A percentile compares a stretch with the other conserved stretches of the same genome.
Evolutionary conservation across 805 yeast species (phyloP).

Genomic region (Saccharomycopsis sp.): DNA sequence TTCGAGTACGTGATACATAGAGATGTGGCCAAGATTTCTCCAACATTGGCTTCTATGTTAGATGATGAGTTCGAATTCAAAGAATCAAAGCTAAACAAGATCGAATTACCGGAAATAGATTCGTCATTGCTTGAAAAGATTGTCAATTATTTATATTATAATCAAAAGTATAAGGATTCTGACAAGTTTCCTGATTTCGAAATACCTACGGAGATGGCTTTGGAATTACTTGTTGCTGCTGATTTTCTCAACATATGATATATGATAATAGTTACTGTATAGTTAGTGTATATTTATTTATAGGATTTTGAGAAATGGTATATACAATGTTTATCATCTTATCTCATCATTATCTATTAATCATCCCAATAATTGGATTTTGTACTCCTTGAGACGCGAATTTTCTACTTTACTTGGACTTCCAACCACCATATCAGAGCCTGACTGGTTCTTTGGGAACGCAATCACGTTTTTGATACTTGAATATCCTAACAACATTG

Average conservation of each 20-base stretch:
- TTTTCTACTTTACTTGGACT: slow-evolving; percentile 67
- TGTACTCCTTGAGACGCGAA: slow-evolving; percentile 48
- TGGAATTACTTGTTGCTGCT: slow-evolving; percentile 87
- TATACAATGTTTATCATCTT: no score
- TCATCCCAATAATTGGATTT: slow-evolving; percentile 28
- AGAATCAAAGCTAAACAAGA: slow-evolving; percentile 18
- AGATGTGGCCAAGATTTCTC: slow-evolving; percentile 20
- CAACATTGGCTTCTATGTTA: slow-evolving; percentile 21
- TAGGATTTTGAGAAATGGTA: no score
- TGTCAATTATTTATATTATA: slow-evolving; percentile 78
- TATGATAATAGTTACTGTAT: no score
- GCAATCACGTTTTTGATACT: slow-evolving; percentile 92
- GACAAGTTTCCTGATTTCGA: slow-evolving; percentile 78
- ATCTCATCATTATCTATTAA: background rate
- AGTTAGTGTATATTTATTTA: background rate
- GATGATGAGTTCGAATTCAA: slow-evolving; percentile 19
- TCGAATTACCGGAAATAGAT: slow-evolving; percentile 42
- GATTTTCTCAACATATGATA: slow-evolving; percentile 67
- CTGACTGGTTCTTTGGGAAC: slow-evolving; percentile 88
- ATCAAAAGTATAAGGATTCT: slow-evolving; percentile 46
- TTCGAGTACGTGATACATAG: slow-evolving; percentile 18
- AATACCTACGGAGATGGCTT: slow-evolving; percentile 89
- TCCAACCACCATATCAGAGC: slow-evolving; percentile 80
- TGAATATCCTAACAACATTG: slow-evolving; percentile 72
- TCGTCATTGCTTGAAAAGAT: slow-evolving; percentile 69